Percentiles rank a stretch among this genome's conserved stretches.
These are phyloP conservation scores for Hysterangium stoloniferum DNA, from an alignment of 768 basidiomycete species.

Conservation along the genomic window DNA sequence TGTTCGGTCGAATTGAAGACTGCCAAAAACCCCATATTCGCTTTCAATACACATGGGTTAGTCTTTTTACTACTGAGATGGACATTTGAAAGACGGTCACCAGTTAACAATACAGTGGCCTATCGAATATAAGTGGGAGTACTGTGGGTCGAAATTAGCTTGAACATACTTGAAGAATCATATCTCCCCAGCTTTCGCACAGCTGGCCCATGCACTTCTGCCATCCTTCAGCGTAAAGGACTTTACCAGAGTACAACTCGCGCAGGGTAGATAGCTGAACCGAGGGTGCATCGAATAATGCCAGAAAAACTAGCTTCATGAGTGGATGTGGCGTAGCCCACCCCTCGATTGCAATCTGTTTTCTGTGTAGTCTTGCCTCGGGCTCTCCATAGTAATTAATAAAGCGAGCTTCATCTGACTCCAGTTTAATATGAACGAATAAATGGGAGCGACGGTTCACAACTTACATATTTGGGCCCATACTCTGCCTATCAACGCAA, in stretches of 20 bases:
- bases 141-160: too few species aligned
- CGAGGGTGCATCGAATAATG: slow-evolving; percentile 1
- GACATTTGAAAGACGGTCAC: too few species aligned
- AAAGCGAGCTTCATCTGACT: not conserved
- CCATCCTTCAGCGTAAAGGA: not conserved
- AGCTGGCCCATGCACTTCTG: not conserved
- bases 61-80: too few species aligned
- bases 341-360: not conserved
- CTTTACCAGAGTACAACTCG: not conserved
- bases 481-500: not conserved
- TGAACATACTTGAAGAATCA: not conserved
- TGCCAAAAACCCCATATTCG: slow-evolving; percentile 6
- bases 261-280: not conserved
- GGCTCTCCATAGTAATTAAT: slow-evolving; percentile 1
- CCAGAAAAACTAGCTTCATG: not conserved
- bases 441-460: not conserved
- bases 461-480: slow-evolving; percentile 1
- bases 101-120: not conserved
- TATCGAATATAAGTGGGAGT: too few species aligned
- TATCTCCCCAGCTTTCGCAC: not conserved
- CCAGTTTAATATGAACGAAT: too few species aligned
- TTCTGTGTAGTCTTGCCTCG: not conserved
- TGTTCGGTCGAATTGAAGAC: slow-evolving; percentile 1
- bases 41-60: too few species aligned
- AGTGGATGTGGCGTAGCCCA: not conserved